phyloP scores from a whole-genome alignment of 148 eudicot species.

The Amaranthus palmeri region DNA sequence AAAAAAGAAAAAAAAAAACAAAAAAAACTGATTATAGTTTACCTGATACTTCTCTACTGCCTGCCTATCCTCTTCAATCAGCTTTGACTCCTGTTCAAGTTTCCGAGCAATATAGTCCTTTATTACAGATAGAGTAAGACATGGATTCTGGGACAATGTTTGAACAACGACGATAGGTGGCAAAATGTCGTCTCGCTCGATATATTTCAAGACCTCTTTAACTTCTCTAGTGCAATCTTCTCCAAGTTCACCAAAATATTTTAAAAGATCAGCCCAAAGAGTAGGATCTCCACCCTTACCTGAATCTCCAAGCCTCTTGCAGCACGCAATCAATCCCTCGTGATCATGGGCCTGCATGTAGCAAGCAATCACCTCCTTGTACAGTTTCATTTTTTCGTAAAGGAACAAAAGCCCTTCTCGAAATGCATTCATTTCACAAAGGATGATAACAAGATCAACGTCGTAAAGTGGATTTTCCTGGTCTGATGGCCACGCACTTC shows the following conservation, averaged over 20 bases:
- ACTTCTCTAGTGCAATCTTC: constrained; percentile 99
- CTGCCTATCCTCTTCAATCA: constrained; percentile 82
- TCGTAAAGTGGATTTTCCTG: constrained; percentile 83
- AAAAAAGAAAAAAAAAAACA: neutral
- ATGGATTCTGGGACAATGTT: constrained; percentile 82
- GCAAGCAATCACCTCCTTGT: constrained; percentile 93
- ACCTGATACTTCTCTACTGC: constrained; percentile 94
- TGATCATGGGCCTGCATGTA: constrained; percentile 97
- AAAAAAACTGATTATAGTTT: neutral
- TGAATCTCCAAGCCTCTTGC: constrained; percentile 96
- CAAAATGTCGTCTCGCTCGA: constrained; percentile 91
- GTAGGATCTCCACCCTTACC: constrained; percentile 87
- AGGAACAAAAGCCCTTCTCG: constrained; percentile 76
- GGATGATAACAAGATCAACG: constrained; percentile 85
- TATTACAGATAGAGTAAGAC: constrained; percentile 84
- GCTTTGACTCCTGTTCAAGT: constrained; percentile 88
- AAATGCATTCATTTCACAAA: constrained; percentile 85
- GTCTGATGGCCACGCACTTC: constrained; percentile 81
- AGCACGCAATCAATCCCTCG: constrained; percentile 91
- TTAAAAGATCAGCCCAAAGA: constrained; percentile 91
- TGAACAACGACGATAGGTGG: constrained; percentile 90
- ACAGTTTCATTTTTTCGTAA: constrained; percentile 93
- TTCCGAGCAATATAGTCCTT: constrained; percentile 96
- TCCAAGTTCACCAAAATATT: constrained; percentile 97
- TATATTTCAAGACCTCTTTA: constrained; percentile 81